Evolutionary conservation across 2,329 filamentous ascomycete species (phyloP), one percentile per base, ranked within the genome.

Genomic region (Hypoxylon sp.): DNA sequence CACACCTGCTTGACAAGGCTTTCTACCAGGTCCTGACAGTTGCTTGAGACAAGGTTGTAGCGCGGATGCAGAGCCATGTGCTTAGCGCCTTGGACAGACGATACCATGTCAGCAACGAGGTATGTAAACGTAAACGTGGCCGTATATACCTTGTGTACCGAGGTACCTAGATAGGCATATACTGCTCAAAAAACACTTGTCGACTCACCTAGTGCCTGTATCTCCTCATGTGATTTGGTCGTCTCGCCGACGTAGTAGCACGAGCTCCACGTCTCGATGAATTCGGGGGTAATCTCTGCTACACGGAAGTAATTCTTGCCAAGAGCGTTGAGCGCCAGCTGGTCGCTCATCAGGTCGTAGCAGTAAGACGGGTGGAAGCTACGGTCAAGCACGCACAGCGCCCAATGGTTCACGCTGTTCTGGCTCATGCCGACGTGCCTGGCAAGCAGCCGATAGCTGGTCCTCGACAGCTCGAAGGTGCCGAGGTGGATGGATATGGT

Each of bases 181-280:
- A n/a, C n/a, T n/a, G n/a, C n/a, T n/a, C n/a, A n/a, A n/a, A n/a
- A n/a, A n/a, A n/a, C n/a, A n/a, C n/a, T n/a, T n/a, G 27, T 24
- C 20, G 33, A 33, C 69, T 62, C 50, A 70, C 70, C 72, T 9
- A 72, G 42, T 11, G 64, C 56, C 46, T 69, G 55, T 21, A 73
- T 70, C 37, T 72, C 66, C 29, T 69, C 59, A 42, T 73, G 69
- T 18, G 64, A 62, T 52, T 67, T 69, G 2, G 68, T 72, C 6
- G 70, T 73, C 59, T 74, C 71, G 9, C 71, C 71, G 13, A 73
- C 66, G 21, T 73, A 73, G 38, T 67, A 70, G 27, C 66, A 71
- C 18, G 65, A 66, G 7, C 57, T 71, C 71, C 70, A 74, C 1
- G 63, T 67, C 11, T 60, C 56, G 20, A 72, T 64, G 40, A 67